phyloP scores from a whole-genome alignment of 2,329 filamentous ascomycete species.

The Gaeumannomyces sp. region DNA sequence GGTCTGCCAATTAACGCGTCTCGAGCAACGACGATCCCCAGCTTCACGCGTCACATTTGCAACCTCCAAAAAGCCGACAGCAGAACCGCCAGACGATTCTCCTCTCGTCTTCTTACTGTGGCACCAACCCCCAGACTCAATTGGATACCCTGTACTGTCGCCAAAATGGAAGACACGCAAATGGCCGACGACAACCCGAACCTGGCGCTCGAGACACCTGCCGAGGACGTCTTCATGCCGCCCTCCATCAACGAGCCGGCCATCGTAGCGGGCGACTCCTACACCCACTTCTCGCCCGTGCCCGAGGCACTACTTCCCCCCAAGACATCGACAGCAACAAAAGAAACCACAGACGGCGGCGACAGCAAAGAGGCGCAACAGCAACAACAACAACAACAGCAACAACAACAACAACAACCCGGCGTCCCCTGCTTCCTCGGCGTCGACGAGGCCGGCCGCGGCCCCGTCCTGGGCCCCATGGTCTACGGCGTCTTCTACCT shows the following conservation, averaged over 20 bases:
- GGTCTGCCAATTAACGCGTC: not conserved
- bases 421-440: conserved; percentile 68
- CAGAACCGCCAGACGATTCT: not conserved
- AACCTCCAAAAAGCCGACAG: not conserved
- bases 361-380: conserved; percentile 1
- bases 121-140: not conserved
- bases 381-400: not conserved
- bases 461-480: conserved; percentile 83
- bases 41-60: not conserved
- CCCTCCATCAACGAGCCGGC: conserved; percentile 56
- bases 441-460: conserved; percentile 89
- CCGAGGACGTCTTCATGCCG: conserved; percentile 49
- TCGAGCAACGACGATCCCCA: too few relatives aligned
- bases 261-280: conserved; percentile 60
- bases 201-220: conserved; percentile 25
- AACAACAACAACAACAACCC: conserved; percentile 20
- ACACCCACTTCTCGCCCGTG: conserved; percentile 64
- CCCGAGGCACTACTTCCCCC: conserved; percentile 52
- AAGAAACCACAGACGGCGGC: conserved; percentile 16
- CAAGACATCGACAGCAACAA: conserved; percentile 15
- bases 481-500: conserved; percentile 69
- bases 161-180: conserved; percentile 33
- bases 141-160: too few relatives aligned
- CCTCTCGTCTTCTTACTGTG: not conserved
- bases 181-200: conserved; percentile 28